Percentiles rank a stretch among this genome's conserved stretches.
These are phyloP conservation scores for Cephalotrichum gorgonifer DNA, from an alignment of 2,329 filamentous ascomycete species.

Conservation along the genomic window DNA sequence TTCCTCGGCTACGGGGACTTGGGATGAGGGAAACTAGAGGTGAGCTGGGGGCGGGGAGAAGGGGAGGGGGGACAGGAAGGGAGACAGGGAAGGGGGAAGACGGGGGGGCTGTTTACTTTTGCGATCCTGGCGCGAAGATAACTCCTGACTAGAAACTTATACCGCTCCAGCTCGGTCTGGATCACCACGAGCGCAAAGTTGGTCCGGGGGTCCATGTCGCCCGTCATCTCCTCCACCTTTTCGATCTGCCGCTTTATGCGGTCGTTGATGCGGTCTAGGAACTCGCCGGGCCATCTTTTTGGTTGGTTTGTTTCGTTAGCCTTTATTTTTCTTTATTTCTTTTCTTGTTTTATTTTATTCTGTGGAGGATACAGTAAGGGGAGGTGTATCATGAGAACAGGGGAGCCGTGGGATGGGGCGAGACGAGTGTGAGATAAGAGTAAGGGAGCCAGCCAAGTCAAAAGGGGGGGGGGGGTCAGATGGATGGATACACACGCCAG, in stretches of 20 bases:
- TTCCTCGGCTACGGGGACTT: too few species aligned
- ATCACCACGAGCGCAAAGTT: conserved; percentile 92
- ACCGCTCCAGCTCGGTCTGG: conserved; percentile 90
- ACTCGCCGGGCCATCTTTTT: conserved; percentile 51
- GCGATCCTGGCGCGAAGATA: conserved; percentile 76
- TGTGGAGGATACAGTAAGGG: not conserved
- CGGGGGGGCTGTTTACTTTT: conserved; percentile 60
- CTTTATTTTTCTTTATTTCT: not conserved
- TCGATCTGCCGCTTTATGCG: conserved; percentile 61
- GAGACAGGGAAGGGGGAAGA: not conserved
- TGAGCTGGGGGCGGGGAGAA: too few species aligned
- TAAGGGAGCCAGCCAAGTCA: not conserved
- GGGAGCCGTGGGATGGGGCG: not conserved
- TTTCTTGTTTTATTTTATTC: not conserved
- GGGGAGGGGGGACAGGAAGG: not conserved
- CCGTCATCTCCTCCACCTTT: conserved; percentile 65
- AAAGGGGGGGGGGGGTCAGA: too few species aligned
- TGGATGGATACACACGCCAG: conserved; percentile 49
- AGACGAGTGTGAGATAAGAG: not conserved
- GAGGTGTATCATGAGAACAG: not conserved
- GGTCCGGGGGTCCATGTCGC: conserved; percentile 77
- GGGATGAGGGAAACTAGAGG: too few species aligned
- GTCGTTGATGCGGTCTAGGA: conserved; percentile 75
- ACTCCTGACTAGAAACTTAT: conserved; percentile 81
- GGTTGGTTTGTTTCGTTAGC: not conserved